Base-by-base conservation (phyloP, 805 yeast species). In the Lipomyces kockii region DNA sequence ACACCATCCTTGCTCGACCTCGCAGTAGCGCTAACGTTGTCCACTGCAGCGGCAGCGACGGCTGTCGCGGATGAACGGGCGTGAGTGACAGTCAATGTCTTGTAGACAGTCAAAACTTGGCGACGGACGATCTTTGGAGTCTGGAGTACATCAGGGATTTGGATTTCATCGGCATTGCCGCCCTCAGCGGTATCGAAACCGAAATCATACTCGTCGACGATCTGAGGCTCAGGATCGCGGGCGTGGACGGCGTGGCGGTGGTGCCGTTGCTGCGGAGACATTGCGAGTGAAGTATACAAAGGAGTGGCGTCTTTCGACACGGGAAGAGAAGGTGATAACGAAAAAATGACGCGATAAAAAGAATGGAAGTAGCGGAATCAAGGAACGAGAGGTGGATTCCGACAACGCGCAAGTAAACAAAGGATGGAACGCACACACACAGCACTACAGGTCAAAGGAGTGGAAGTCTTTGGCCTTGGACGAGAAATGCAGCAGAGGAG, bases 41-140 rank as follows among this genome's bases (percentile, higher is more conserved):
- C n/a, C 32, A 12, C 34, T 9, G 35, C 53, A 8, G 8, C 49
- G 20, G 22, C 49, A n/a, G 61, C 63, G 52, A 62, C 12, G 11
- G 68, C 68, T 4, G 68, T 58, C 4, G 57, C 32, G 5, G 69
- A 7, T 11, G 51, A 29, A n/a, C 61, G 25, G 2, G 51, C 32
- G 12, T 46, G 59, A n/a, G 71, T 68, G 49, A 68, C 67, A 39
- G 71, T 68, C 37, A 65, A 53, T 0, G 71, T 68, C 53, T 58
- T 63, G 56, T 56, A 65, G 43, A 65, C 57, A 14, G 71, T 68
- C 49, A 68, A 64, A 25, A 68, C 63, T 58, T 65, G 69, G 46
- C 71, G 61, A 7, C 69, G 66, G 35, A 62, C 66, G 55, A 65
- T 22, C n/a, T 66, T 64, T 35, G 52, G 25, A 7, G n/a, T 14